These are phyloP conservation scores for Sequoiadendron giganteum DNA, from an alignment of 75 land plant species.

Conservation along the genomic window DNA sequence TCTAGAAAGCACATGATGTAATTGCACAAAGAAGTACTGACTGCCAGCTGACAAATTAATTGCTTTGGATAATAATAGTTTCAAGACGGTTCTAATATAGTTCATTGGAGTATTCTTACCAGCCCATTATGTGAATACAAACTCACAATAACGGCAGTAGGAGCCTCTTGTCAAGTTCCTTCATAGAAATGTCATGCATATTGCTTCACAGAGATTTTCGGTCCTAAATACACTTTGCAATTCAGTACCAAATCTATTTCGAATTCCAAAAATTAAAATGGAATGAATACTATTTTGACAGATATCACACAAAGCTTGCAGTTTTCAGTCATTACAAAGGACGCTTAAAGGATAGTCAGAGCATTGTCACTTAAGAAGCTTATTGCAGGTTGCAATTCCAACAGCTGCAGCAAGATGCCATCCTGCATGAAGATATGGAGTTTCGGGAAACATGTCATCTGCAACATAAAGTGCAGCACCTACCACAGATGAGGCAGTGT, in stretches of 20 bases:
- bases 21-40: no score
- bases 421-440: conserved; percentile 91
- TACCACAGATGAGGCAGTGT: conserved; percentile 67
- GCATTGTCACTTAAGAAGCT: conserved; percentile 58
- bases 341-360: neutral
- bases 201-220: neutral
- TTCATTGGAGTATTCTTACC: conserved; percentile 21
- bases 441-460: conserved; percentile 72
- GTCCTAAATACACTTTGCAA: neutral
- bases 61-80: no score
- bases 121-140: neutral
- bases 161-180: neutral
- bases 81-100: neutral
- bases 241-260: neutral
- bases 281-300: neutral
- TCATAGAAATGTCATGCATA: neutral
- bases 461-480: conserved; percentile 80
- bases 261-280: neutral
- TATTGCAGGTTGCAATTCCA: conserved; percentile 79
- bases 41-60: no score
- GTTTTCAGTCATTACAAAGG: neutral
- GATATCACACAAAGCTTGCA: neutral
- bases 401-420: conserved; percentile 97
- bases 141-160: neutral
- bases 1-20: no score